phyloP scores from a whole-genome alignment of 345 rosid genomes.

The Cochlearia excelsa region DNA sequence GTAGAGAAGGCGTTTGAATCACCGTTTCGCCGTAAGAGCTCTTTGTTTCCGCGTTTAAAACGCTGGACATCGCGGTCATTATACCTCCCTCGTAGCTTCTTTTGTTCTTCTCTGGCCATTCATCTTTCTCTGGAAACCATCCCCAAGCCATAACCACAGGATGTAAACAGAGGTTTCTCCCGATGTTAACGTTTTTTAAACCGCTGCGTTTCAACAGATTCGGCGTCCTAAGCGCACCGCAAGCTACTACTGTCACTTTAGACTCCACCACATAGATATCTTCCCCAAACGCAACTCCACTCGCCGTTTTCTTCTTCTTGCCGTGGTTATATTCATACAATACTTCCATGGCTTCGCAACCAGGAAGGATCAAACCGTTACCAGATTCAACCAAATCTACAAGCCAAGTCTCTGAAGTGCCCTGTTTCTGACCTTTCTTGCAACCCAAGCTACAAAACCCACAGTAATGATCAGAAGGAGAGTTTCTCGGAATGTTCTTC shows the following conservation, averaged over 20 bases:
- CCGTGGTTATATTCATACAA: conserved; percentile 36
- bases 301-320: conserved; percentile 32
- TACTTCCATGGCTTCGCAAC: conserved; percentile 57
- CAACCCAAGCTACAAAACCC: conserved; percentile 87
- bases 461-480: conserved; percentile 66
- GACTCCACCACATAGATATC: conserved; percentile 53
- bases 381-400: conserved; percentile 68
- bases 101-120: conserved; percentile 49
- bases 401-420: conserved; percentile 83
- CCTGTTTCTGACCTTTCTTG: conserved; percentile 74
- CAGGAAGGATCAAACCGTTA: conserved; percentile 64
- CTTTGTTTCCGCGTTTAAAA: conserved; percentile 34
- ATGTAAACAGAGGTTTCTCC: conserved; percentile 67
- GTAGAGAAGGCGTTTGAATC: conserved; percentile 74
- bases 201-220: conserved; percentile 55
- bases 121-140: conserved; percentile 50
- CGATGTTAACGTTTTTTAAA: conserved; percentile 58
- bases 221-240: conserved; percentile 80
- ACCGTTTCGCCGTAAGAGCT: conserved; percentile 55
- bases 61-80: conserved; percentile 76
- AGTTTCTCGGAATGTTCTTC: conserved; percentile 56
- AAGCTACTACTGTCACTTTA: conserved; percentile 58
- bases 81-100: conserved; percentile 78
- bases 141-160: conserved; percentile 94
- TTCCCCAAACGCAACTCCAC: conserved; percentile 54